Percentiles rank a stretch among this genome's conserved stretches.
Evolutionary conservation across 2,329 filamentous ascomycete genomes (phyloP).

Genomic region (Incumbomyces delicatus): DNA sequence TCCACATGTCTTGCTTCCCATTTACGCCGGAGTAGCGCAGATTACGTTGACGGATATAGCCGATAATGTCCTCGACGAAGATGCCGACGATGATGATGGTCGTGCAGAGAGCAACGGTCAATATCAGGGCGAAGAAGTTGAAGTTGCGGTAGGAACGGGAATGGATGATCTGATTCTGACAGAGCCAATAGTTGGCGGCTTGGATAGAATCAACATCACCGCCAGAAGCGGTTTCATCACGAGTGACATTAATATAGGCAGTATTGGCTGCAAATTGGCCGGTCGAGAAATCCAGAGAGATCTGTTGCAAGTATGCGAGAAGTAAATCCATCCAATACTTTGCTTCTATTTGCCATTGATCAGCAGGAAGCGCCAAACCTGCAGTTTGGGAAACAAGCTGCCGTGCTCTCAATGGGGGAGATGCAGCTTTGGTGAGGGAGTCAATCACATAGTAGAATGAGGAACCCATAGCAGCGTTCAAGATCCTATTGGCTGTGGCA

Average conservation of each 20-base stretch:
- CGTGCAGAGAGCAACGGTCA: background rate
- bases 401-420: slow-evolving; percentile 3
- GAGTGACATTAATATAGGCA: slow-evolving; percentile 7
- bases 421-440: slow-evolving; percentile 2
- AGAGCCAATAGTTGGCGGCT: slow-evolving; percentile 2
- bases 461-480: background rate
- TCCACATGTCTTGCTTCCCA: slow-evolving; percentile 8
- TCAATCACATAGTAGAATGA: slow-evolving; percentile 6
- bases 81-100: slow-evolving; percentile 2
- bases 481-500: background rate
- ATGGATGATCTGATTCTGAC: slow-evolving; percentile 6
- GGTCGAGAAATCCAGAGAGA: slow-evolving; percentile 5
- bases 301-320: slow-evolving; percentile 8
- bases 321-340: slow-evolving; percentile 7
- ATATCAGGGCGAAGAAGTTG: slow-evolving; percentile 5
- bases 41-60: slow-evolving; percentile 4
- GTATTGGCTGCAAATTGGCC: slow-evolving; percentile 8
- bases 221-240: background rate
- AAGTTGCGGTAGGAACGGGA: slow-evolving; percentile 1
- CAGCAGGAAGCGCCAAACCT: slow-evolving; percentile 2
- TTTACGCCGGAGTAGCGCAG: slow-evolving; percentile 2
- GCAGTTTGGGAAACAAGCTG: background rate
- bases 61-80: slow-evolving; percentile 2
- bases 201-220: background rate
- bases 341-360: slow-evolving; percentile 10